Percentiles rank a stretch among this genome's conserved stretches.
Evolutionary conservation across 106 monocot species (phyloP).

Genomic region (Dactylorhiza incarnata): DNA sequence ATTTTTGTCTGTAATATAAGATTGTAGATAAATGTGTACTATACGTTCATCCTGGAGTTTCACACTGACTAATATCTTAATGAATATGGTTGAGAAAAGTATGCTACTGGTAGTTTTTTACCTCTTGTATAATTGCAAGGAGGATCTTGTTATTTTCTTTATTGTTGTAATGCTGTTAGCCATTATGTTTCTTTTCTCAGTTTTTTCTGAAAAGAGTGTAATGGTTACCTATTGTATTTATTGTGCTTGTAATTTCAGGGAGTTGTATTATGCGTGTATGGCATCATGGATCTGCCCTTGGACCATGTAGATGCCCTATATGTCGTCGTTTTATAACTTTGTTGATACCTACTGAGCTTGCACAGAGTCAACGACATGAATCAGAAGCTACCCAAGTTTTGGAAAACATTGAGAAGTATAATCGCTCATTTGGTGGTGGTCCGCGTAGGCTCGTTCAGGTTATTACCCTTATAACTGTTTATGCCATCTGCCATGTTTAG

Average conservation of each 20-base stretch:
- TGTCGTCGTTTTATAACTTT: slow-evolving; percentile 82
- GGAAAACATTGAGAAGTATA: slow-evolving; percentile 60
- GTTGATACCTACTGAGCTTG: slow-evolving; percentile 46
- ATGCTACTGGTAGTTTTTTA: neutral
- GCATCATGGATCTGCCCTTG: slow-evolving; percentile 76
- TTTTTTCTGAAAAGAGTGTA: neutral
- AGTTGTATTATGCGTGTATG: slow-evolving; percentile 80
- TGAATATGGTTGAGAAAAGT: neutral
- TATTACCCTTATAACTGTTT: neutral
- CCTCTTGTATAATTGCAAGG: neutral
- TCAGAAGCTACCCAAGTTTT: slow-evolving; percentile 32
- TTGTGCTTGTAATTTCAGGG: slow-evolving; percentile 31
- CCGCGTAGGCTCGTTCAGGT: slow-evolving; percentile 69
- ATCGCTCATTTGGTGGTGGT: slow-evolving; percentile 68
- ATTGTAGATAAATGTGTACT: neutral
- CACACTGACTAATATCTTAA: neutral
- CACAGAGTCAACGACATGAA: slow-evolving; percentile 22
- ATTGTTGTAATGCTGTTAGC: neutral
- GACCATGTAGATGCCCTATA: slow-evolving; percentile 87
- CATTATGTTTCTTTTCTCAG: neutral
- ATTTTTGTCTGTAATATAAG: neutral
- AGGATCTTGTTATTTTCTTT: neutral
- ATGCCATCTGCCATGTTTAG: neutral
- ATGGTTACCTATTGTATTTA: neutral
- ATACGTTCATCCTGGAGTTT: neutral